Evolutionary conservation across 108 stramenopile genomes (phyloP).

Genomic region (Stephanodiscus minutulus): DNA sequence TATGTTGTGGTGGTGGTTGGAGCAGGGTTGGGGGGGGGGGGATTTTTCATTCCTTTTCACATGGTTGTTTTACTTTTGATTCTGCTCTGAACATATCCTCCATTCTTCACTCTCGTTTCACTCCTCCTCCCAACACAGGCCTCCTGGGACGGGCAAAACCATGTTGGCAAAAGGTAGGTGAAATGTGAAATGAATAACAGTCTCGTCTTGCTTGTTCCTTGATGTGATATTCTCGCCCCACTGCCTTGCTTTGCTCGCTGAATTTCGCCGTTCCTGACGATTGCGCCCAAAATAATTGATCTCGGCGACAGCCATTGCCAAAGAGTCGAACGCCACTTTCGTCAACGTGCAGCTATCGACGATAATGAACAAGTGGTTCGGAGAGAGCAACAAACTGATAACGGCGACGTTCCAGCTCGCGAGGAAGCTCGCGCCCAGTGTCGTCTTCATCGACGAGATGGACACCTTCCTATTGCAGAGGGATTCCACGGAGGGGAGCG

Average conservation of each 20-base stretch:
- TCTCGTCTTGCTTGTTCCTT: background rate
- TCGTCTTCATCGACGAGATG: slow-evolving; percentile 98
- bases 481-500: slow-evolving; percentile 72
- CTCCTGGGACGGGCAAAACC: slow-evolving; percentile 81
- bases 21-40: slow-evolving; percentile 5
- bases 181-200: background rate
- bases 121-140: slow-evolving; percentile 1
- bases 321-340: slow-evolving; percentile 94
- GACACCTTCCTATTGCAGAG: slow-evolving; percentile 90
- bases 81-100: too few species aligned
- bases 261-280: background rate
- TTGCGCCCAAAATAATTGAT: background rate
- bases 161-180: slow-evolving; percentile 92
- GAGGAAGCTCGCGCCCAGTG: slow-evolving; percentile 88
- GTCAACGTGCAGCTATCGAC: slow-evolving; percentile 89
- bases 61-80: background rate
- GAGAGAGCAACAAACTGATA: slow-evolving; percentile 94
- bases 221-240: background rate
- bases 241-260: background rate
- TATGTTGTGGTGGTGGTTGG: background rate
- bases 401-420: slow-evolving; percentile 93
- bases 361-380: slow-evolving; percentile 97
- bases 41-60: background rate
- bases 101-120: slow-evolving; percentile 1
- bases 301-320: slow-evolving; percentile 79